Conservation (phyloP, 140 eudicot genomes). For the Oenanthe javanica region DNA sequence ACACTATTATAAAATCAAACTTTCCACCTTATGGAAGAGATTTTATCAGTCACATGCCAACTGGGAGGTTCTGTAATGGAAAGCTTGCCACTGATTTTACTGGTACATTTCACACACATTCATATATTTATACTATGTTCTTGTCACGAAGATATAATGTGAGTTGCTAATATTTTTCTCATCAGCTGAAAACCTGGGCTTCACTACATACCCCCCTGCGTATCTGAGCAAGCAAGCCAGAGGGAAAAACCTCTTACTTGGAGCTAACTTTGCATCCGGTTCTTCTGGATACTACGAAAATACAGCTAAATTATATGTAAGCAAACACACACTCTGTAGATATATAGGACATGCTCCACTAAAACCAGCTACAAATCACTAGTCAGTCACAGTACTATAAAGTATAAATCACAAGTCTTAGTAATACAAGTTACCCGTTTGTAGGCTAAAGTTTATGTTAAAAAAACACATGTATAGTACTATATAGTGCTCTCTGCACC, state of each 20-base stretch:
- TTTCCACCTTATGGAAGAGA: slow-evolving; percentile 25
- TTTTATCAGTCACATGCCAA: slow-evolving; percentile 10
- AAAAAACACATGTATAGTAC: background rate
- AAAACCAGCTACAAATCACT: background rate
- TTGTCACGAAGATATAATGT: background rate
- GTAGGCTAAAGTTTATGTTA: background rate
- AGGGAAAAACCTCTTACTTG: slow-evolving; percentile 54
- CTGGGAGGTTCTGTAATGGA: slow-evolving; percentile 23
- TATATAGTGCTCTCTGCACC: background rate
- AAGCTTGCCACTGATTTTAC: slow-evolving; percentile 14
- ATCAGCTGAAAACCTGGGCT: slow-evolving; percentile 84
- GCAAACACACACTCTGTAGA: background rate
- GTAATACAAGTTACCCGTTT: background rate
- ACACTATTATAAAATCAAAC: slow-evolving; percentile 11
- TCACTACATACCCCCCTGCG: slow-evolving; percentile 65
- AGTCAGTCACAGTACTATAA: background rate
- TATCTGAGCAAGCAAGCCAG: slow-evolving; percentile 66
- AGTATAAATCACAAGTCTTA: background rate
- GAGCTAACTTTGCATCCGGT: slow-evolving; percentile 91
- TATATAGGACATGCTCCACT: background rate
- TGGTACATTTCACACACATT: background rate
- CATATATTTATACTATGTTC: background rate
- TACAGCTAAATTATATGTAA: slow-evolving; percentile 70
- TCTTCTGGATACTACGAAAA: slow-evolving; percentile 77
- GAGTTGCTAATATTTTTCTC: background rate